Base-by-base conservation (phyloP, 768 basidiomycete genomes). In the Pisolithus sp. region DNA sequence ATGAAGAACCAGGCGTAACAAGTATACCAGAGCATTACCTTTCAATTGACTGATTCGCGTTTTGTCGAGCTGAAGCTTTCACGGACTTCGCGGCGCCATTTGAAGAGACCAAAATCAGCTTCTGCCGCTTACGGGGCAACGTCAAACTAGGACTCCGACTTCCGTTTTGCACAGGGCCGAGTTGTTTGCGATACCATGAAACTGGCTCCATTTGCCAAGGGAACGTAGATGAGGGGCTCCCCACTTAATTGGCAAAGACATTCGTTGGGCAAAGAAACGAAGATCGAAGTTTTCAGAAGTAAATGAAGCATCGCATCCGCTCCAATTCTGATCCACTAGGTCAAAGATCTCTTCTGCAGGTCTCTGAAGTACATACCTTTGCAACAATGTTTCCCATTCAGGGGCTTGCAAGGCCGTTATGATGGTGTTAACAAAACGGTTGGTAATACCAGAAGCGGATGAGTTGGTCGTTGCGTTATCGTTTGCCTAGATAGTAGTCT, bases 221-320 rank as follows among this genome's bases (percentile, higher is more conserved):
- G 69, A 1, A 71, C 57, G 36, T 76, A 74, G 23, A 82, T 70
- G 21, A 95, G 64, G 0, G 88, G 84, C 34, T 74, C 73, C 4
- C 94, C 94, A 0, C 85, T 80, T 52, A 96, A 64, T 66, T 98
- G 94, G 54, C 87, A 87, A 36, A 85, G 77, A 61, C 91, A 94
- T 18, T 80, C 82, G 60, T 96, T 95, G 0, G 87, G 86, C 20
- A 96, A 68, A 2, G 86, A 72, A 15, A 86, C 61, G 63, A 93
- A 97, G 17, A 94, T 55, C 9, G 82, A 86, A 0, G 85, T 83
- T 50, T 85, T 77, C 2, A 83, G 75, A 17, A 98, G 77, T 9
- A 98, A 72, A 63, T 93, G 84, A 30, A 87, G 64, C 77, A 95
- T 85, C 1, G 79, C 77, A 57, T 82, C 81, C 38, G 81, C 81